Evolutionary conservation across 208 protist genomes (phyloP).

Genomic region (Naegleria lovaniensis): DNA sequence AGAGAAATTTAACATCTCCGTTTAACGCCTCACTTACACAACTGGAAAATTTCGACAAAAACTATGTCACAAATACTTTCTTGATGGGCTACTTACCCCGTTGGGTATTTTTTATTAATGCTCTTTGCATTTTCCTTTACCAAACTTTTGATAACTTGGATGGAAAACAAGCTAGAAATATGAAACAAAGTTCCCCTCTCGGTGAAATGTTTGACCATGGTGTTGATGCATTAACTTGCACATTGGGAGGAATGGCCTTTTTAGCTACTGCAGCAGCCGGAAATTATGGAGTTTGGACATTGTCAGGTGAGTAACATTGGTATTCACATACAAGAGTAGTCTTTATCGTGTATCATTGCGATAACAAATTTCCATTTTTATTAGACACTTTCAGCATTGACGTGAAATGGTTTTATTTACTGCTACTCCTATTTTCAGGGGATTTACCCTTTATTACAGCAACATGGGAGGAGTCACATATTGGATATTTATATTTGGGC

Average conservation of each 20-base stretch:
- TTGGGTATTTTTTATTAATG: constrained; percentile 74
- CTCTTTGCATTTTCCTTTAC: constrained; percentile 64
- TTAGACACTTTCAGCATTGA: neutral
- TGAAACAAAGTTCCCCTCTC: constrained; percentile 72
- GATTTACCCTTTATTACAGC: neutral
- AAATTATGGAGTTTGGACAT: neutral
- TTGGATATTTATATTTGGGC: constrained; percentile 17
- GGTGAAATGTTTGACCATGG: constrained; percentile 94
- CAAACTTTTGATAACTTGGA: constrained; percentile 90
- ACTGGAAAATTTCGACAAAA: neutral
- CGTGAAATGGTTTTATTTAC: neutral
- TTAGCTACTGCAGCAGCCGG: neutral
- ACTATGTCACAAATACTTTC: neutral
- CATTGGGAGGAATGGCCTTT: neutral
- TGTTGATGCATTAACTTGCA: constrained; percentile 56
- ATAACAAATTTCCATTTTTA: no score
- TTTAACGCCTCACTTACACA: neutral
- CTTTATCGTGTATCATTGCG: no score
- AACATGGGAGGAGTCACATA: constrained; percentile 21
- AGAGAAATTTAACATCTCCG: neutral
- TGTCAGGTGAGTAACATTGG: neutral
- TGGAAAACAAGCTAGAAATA: constrained; percentile 86
- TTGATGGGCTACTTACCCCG: constrained; percentile 39
- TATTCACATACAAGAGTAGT: no score
- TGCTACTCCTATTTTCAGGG: neutral